phyloP scores from a whole-genome alignment of 1,284 basidiomycete species.

The Exobasidium rhododendri region DNA sequence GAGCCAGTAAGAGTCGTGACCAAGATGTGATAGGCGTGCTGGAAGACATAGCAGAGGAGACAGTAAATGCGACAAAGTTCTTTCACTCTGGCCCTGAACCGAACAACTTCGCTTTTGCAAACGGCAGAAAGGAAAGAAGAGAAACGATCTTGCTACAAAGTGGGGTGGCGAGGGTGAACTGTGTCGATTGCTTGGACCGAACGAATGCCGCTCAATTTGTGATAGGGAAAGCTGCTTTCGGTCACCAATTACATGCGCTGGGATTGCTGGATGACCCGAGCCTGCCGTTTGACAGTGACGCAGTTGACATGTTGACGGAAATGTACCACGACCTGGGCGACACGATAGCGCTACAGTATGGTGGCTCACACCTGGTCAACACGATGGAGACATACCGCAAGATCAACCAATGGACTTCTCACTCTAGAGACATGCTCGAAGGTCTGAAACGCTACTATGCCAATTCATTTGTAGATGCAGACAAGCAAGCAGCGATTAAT shows the following conservation, averaged over 20 bases:
- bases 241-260: constrained; percentile 91
- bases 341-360: constrained; percentile 80
- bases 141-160: constrained; percentile 74
- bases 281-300: constrained; percentile 88
- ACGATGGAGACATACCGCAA: constrained; percentile 93
- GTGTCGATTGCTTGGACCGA: constrained; percentile 84
- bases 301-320: constrained; percentile 93
- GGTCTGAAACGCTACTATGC: constrained; percentile 94
- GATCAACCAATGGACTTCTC: constrained; percentile 91
- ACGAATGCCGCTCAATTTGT: constrained; percentile 98
- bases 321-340: constrained; percentile 75
- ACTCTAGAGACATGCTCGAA: constrained; percentile 94
- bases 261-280: constrained; percentile 71
- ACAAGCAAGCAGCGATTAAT: constrained; percentile 97
- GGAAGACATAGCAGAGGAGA: constrained; percentile 92
- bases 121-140: constrained; percentile 12
- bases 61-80: constrained; percentile 84
- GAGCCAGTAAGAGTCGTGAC: constrained; percentile 67
- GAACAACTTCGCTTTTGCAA: neutral
- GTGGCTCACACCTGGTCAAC: constrained; percentile 82
- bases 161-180: constrained; percentile 64
- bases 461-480: constrained; percentile 81
- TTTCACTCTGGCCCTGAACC: constrained; percentile 68
- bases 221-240: constrained; percentile 90
- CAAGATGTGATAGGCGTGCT: constrained; percentile 94